phyloP scores from a whole-genome alignment of 805 yeast genomes.

The Kazachstania viticola region DNA sequence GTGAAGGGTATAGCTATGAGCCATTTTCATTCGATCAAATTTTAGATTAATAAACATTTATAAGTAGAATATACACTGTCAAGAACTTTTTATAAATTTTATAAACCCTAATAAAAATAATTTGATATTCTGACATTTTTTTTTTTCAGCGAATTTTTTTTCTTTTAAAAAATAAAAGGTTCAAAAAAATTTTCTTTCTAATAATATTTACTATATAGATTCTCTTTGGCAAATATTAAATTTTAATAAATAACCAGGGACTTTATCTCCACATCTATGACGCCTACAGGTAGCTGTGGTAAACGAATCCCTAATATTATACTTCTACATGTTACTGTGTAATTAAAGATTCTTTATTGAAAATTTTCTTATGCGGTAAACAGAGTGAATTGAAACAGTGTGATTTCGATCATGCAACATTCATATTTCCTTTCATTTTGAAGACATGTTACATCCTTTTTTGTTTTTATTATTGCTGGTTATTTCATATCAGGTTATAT shows the following conservation, averaged over 20 bases:
- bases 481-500: background rate
- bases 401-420: constrained; percentile 1
- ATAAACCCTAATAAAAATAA: no score
- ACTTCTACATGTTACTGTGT: constrained; percentile 6
- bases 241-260: no score
- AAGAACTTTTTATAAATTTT: no score
- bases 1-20: constrained; percentile 84
- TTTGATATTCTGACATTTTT: no score
- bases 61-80: no score
- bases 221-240: no score
- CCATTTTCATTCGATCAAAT: constrained; percentile 61
- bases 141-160: no score
- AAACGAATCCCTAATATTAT: constrained; percentile 45
- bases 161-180: no score
- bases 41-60: constrained; percentile 3
- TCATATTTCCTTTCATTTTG: constrained; percentile 21
- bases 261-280: constrained; percentile 37
- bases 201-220: no score
- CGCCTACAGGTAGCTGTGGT: constrained; percentile 33
- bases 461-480: background rate
- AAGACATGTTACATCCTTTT: constrained; percentile 20
- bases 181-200: no score
- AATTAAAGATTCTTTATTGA: constrained; percentile 2
- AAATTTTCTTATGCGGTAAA: constrained; percentile 6
- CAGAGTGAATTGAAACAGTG: constrained; percentile 19